These are phyloP conservation scores for Jacaranda mimosifolia DNA, from an alignment of 257 asterid species.

Conservation along the genomic window DNA sequence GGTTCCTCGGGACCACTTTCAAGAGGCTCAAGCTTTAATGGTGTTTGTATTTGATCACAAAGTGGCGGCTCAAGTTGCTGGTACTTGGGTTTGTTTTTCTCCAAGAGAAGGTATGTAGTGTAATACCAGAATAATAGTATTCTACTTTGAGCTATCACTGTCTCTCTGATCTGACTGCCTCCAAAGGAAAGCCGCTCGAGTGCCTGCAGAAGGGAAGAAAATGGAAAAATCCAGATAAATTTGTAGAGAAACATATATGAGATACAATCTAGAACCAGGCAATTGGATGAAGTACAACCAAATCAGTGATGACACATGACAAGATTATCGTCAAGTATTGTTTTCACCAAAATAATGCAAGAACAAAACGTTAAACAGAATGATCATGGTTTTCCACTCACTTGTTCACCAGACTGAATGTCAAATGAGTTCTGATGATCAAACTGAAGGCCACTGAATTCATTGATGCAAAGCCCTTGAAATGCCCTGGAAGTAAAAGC, in stretches of 20 bases:
- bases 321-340: no score
- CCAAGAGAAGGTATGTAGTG: constrained; percentile 87
- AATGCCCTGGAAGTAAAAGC: constrained; percentile 77
- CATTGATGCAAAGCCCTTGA: constrained; percentile 97
- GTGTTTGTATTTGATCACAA: constrained; percentile 45
- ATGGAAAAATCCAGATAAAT: background rate
- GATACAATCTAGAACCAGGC: background rate
- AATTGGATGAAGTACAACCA: no score
- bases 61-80: constrained; percentile 78
- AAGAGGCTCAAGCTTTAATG: constrained; percentile 53
- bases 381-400: constrained; percentile 44
- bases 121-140: constrained; percentile 88
- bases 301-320: no score
- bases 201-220: constrained; percentile 57
- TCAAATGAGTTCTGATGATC: constrained; percentile 84
- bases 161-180: constrained; percentile 74
- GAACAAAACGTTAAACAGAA: background rate
- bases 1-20: constrained; percentile 58
- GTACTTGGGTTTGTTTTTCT: constrained; percentile 91
- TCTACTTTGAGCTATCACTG: constrained; percentile 82
- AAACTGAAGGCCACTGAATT: constrained; percentile 84
- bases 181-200: constrained; percentile 87
- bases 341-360: no score
- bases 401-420: constrained; percentile 94
- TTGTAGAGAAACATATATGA: background rate